phyloP scores from a whole-genome alignment of 768 basidiomycete genomes.

The Suillus brevipes region DNA sequence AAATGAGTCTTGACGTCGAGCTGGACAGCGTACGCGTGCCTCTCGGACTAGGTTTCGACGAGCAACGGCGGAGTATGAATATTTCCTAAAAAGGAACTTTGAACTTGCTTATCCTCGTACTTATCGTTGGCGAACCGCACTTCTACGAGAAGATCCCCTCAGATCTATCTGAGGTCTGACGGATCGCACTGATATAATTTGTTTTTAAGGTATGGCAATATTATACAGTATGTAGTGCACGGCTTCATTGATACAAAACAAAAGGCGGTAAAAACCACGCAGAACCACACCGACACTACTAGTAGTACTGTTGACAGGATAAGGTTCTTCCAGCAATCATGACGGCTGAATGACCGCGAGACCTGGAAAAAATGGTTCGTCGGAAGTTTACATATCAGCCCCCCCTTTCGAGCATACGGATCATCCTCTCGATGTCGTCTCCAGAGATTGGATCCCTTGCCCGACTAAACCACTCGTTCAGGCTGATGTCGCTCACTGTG shows the following conservation, averaged over 20 bases:
- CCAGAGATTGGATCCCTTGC: background rate
- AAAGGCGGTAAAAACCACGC: background rate
- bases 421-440: conserved; percentile 4
- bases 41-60: conserved; percentile 9
- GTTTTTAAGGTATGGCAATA: background rate
- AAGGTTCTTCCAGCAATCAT: background rate
- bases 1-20: conserved; percentile 39
- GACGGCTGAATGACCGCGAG: background rate
- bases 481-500: background rate
- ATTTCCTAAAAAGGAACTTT: background rate
- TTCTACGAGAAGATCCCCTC: background rate
- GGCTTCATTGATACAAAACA: background rate
- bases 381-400: background rate
- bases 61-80: conserved; percentile 27
- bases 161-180: background rate
- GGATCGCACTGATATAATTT: background rate
- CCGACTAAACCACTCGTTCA: conserved; percentile 1
- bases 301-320: background rate
- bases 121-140: background rate
- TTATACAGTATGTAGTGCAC: background rate
- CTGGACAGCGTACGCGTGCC: conserved; percentile 28
- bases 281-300: background rate
- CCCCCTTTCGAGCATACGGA: background rate
- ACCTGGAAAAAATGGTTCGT: background rate
- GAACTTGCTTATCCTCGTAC: background rate